Conservation (phyloP, 495 filamentous ascomycete species). For the Zalerion maritima region DNA sequence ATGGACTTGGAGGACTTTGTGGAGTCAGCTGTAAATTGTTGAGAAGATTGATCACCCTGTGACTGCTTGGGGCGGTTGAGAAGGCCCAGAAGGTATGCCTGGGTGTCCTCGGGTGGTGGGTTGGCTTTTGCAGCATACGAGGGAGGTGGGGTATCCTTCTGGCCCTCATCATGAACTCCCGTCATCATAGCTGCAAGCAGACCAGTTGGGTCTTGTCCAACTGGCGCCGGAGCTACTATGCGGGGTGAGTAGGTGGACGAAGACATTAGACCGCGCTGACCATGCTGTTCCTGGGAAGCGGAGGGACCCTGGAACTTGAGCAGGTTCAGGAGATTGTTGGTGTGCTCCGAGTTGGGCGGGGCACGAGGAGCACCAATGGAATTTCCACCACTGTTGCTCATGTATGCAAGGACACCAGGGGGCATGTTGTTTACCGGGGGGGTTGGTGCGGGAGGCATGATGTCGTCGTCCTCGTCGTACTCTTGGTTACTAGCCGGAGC, state of each 20-base stretch:
- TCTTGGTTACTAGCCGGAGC: no score
- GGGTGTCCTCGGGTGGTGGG: slow-evolving; percentile 30
- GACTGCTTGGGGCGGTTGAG: slow-evolving; percentile 39
- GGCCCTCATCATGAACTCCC: slow-evolving; percentile 21
- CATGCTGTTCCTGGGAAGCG: slow-evolving; percentile 9
- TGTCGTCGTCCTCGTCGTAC: no score
- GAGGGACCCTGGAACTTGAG: slow-evolving; percentile 65
- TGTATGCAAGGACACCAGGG: slow-evolving; percentile 23
- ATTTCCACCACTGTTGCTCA: slow-evolving; percentile 21
- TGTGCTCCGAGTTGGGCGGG: slow-evolving; percentile 38
- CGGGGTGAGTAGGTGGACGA: slow-evolving; percentile 14
- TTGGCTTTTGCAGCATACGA: slow-evolving; percentile 22
- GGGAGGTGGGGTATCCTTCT: slow-evolving; percentile 14
- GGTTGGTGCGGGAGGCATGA: slow-evolving; percentile 31
- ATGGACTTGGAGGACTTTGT: slow-evolving; percentile 24
- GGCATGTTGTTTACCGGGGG: slow-evolving; percentile 26
- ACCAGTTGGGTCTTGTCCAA: slow-evolving; percentile 30
- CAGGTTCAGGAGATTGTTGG: slow-evolving; percentile 67
- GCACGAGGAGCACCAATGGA: slow-evolving; percentile 13
- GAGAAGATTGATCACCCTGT: slow-evolving; percentile 26
- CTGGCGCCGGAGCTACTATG: slow-evolving; percentile 33
- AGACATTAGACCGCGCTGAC: slow-evolving; percentile 3
- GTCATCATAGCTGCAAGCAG: slow-evolving; percentile 40
- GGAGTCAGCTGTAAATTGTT: slow-evolving; percentile 21
- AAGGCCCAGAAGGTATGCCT: slow-evolving; percentile 37